Evolutionary conservation across 352 stramenopile species (phyloP), one percentile per base, ranked within the genome.

Genomic region (Phytophthora rubi): DNA sequence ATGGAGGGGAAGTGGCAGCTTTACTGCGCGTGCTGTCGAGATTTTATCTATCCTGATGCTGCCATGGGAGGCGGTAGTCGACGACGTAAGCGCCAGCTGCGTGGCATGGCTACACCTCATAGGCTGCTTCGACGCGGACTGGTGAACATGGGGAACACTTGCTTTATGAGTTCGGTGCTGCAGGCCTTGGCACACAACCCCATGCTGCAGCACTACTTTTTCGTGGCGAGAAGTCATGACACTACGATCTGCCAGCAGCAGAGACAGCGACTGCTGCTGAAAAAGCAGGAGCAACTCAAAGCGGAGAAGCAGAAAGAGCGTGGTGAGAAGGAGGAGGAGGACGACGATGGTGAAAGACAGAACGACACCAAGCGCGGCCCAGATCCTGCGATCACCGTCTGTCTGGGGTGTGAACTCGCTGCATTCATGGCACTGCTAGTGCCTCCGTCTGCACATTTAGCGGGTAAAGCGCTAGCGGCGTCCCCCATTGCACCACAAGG

Each of bases 121-220:
- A 60, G 62, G 51, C 53, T 83, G 37, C 49, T 80, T 52, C 71
- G 71, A 30, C 77, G 86, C 30, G 88, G 88, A 49, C 73, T 95
- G 32, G 81, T 92, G 35, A 95, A 95, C 70, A 89, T 95, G 81
- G 88, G 88, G 37, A 95, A 93, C 65, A 92, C 88, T 51, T 94
- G 88, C 82, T 95, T 88, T 52, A 87, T 95, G 85, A 94, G 91
- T 70, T 82, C 81, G 1, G 86, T 94, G 54, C 68, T 95, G 44
- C 88, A 95, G 68, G 74, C 81, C 13, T 70, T 93, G 51, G 80
- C 77, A 16, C 83, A 91, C 75, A 94, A 91, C 44, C 82, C 77
- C 18, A 79, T 94, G 64, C 57, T 92, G 8, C 83, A 89, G 58
- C 74, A 91, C 72, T 86, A 90, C 35, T 93, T 91, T 62, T 86